Base-by-base conservation (phyloP, 768 basidiomycete species). In the Kwoniella heveanensis region DNA sequence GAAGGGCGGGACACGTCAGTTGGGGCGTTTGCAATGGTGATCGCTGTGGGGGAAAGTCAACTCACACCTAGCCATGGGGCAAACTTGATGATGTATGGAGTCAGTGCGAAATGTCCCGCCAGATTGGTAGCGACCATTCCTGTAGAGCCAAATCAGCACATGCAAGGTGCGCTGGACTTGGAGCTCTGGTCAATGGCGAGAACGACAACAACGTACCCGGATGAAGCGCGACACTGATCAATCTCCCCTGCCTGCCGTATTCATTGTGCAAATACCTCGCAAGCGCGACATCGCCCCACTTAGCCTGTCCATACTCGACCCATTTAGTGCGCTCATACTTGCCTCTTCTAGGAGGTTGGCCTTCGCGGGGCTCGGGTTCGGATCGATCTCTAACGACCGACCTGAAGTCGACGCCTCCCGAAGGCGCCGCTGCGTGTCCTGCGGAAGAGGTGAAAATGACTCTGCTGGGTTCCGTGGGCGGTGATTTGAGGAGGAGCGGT, bases 211-310 rank as follows among this genome's bases (percentile, higher is more conserved):
- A 59, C 70, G 59, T 37, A 76, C 75, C 76, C 25, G 76, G 76
- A 67, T 77, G 76, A 10, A 74, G 55, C 5, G 76, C 62, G 0
- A 65, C 57, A 32, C 71, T 70, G 27, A 77, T 64, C n/a, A 77
- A 48, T 32, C 73, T 66, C n/a, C 60, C 64, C 24, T 61, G 46
- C 9, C 30, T 32, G 24, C 75, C 75, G 61, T 74, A 70, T 7
- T 46, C 52, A 55, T 66, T 60, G 46, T 77, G 50, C 2, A 77
- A 39, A 27, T 61, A 73, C 19, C 63, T 67, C 2, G 73, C 69
- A 1, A 72, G 50, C 6, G 76, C 76, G n/a, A 77, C 68, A 60
- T 71, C 57, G 1, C 69, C 73, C 76, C 76, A 77, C 60, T 77
- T 77, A 37, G 64, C 58, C 57, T 73, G 73, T 15, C 73, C 76